A percentile compares a stretch with the other conserved stretches of the same genome.
These are phyloP conservation scores for Simplicillium aogashimaense DNA, from an alignment of 2,329 filamentous ascomycete species.

Conservation along the genomic window DNA sequence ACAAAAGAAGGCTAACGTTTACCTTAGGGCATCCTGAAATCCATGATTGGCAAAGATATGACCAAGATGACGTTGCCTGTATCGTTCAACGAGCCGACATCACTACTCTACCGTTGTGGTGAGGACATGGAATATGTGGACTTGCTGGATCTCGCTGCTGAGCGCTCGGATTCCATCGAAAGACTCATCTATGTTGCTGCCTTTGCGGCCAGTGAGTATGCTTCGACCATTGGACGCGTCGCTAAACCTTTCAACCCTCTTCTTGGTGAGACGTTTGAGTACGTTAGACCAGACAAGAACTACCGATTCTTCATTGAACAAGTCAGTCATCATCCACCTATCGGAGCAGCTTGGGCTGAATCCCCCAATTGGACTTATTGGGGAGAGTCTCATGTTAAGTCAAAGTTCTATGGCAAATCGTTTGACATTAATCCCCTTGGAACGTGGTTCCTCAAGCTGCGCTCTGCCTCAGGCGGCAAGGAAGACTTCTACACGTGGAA, in stretches of 20 bases:
- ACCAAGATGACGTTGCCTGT: slow-evolving; percentile 98
- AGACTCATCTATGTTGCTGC: slow-evolving; percentile 90
- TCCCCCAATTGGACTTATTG: slow-evolving; percentile 94
- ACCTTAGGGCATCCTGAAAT: slow-evolving; percentile 81
- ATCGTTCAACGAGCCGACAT: slow-evolving; percentile 97
- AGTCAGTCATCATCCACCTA: slow-evolving; percentile 91
- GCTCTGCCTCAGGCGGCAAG: slow-evolving; percentile 63
- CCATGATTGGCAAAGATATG: slow-evolving; percentile 99
- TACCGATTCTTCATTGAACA: slow-evolving; percentile 99
- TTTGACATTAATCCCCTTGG: slow-evolving; percentile 95
- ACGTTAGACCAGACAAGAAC: slow-evolving; percentile 88
- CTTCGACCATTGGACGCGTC: slow-evolving; percentile 90
- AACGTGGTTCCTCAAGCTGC: slow-evolving; percentile 89
- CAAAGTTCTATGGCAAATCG: slow-evolving; percentile 94
- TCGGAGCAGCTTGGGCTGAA: slow-evolving; percentile 90
- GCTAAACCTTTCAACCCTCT: slow-evolving; percentile 98
- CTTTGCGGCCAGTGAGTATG: slow-evolving; percentile 93
- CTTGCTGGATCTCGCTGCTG: slow-evolving; percentile 78
- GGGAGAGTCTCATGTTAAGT: slow-evolving; percentile 89
- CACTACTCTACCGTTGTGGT: slow-evolving; percentile 83
- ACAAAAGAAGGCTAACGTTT: slow-evolving; percentile 11
- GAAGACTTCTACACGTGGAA: slow-evolving; percentile 97
- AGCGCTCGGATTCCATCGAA: slow-evolving; percentile 78
- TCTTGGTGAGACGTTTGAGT: slow-evolving; percentile 93
- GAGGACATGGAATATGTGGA: slow-evolving; percentile 99